Percentiles rank a stretch among this genome's conserved stretches.
Evolutionary conservation across 768 basidiomycete species (phyloP).

Genomic region (Kwoniella europaea): DNA sequence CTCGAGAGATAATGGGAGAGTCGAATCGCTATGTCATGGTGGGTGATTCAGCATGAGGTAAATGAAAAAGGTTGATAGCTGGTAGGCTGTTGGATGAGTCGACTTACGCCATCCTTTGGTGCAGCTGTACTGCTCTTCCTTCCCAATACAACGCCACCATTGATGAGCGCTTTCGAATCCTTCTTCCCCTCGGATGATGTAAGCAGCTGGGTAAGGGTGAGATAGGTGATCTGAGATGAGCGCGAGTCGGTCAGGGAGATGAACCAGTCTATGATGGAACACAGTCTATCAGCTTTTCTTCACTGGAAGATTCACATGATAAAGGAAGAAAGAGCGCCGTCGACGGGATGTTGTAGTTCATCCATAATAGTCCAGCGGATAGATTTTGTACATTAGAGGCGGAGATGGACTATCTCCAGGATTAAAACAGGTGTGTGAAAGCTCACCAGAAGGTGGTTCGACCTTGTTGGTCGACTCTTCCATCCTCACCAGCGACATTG

Average conservation of each 20-base stretch:
- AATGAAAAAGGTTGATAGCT: too few relatives aligned
- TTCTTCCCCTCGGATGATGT: neutral
- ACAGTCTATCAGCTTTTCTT: neutral
- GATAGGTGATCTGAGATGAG: neutral
- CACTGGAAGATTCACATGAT: neutral
- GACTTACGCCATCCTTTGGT: neutral
- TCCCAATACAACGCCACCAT: slow-evolving; percentile 14
- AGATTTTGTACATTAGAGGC: neutral
- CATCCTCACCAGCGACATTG: neutral
- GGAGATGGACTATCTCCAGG: neutral
- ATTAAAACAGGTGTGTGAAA: neutral
- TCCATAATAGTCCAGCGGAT: neutral
- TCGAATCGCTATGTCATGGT: slow-evolving; percentile 15
- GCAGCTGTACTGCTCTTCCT: slow-evolving; percentile 17
- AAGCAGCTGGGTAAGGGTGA: slow-evolving; percentile 4
- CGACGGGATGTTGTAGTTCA: neutral
- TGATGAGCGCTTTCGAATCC: slow-evolving; percentile 1
- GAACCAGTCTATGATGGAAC: slow-evolving; percentile 21
- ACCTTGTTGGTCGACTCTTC: neutral
- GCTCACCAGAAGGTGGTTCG: neutral
- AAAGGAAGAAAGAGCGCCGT: slow-evolving; percentile 10
- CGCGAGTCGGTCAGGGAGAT: slow-evolving; percentile 6
- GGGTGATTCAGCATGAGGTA: too few relatives aligned
- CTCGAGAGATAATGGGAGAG: slow-evolving; percentile 32
- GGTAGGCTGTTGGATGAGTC: too few relatives aligned